These are phyloP conservation scores for Fusarium continuum DNA, from an alignment of 2,329 filamentous ascomycete genomes.

Conservation along the genomic window DNA sequence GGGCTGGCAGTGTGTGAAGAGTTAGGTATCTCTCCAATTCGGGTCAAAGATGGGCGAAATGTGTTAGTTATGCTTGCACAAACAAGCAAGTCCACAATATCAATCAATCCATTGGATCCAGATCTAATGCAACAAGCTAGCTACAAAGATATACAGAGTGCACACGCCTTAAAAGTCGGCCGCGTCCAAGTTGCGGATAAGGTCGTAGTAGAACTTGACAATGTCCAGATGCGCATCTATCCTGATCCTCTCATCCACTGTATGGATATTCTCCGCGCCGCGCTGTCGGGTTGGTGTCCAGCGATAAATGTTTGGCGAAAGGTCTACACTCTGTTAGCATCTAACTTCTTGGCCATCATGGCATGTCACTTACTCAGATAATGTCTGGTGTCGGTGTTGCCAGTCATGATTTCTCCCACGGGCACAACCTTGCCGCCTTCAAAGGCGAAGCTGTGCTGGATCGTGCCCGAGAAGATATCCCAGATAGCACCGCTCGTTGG, in stretches of 20 bases:
- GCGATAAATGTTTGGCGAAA: slow-evolving; percentile 52
- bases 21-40: no score
- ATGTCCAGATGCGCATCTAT: slow-evolving; percentile 52
- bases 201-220: slow-evolving; percentile 56
- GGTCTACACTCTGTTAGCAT: slow-evolving; percentile 33
- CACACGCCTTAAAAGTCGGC: slow-evolving; percentile 41
- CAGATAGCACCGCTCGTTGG: slow-evolving; percentile 59
- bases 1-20: no score
- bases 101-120: neutral
- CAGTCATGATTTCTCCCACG: slow-evolving; percentile 56
- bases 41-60: neutral
- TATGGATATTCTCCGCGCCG: slow-evolving; percentile 50
- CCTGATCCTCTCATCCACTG: slow-evolving; percentile 53
- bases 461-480: slow-evolving; percentile 61
- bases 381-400: slow-evolving; percentile 56
- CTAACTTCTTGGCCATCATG: no score
- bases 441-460: slow-evolving; percentile 55
- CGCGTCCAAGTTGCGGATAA: slow-evolving; percentile 57
- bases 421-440: slow-evolving; percentile 62
- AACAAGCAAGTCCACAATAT: neutral
- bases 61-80: no score
- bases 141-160: neutral
- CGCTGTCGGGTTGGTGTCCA: slow-evolving; percentile 52
- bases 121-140: neutral
- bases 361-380: slow-evolving; percentile 52